Percentiles rank a stretch among this genome's conserved stretches.
Evolutionary conservation across 2,329 filamentous ascomycete genomes (phyloP).

Genomic region (Dothistroma pini): DNA sequence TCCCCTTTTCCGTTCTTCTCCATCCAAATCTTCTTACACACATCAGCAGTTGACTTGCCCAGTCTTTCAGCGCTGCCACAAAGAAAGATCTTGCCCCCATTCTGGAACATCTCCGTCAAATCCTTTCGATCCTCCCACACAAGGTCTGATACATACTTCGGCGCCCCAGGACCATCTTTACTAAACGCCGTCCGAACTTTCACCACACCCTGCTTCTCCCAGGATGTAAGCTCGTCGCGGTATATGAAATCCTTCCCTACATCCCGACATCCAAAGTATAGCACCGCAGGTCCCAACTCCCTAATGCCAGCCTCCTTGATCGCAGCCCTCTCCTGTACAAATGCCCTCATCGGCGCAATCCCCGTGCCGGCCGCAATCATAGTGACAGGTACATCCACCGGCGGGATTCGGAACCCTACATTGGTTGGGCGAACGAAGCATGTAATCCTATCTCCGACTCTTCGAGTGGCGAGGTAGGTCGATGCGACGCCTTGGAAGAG

Average conservation of each 20-base stretch:
- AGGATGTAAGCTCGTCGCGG: slow-evolving; percentile 14
- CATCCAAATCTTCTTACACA: slow-evolving; percentile 42
- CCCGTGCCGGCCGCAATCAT: slow-evolving; percentile 53
- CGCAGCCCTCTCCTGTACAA: slow-evolving; percentile 42
- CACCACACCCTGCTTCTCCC: slow-evolving; percentile 16
- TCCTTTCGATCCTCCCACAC: slow-evolving; percentile 47
- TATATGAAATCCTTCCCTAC: slow-evolving; percentile 34
- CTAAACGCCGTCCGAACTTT: slow-evolving; percentile 13
- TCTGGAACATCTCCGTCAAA: slow-evolving; percentile 43
- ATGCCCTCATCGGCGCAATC: slow-evolving; percentile 47
- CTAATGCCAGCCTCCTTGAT: slow-evolving; percentile 30
- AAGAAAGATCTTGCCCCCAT: slow-evolving; percentile 57
- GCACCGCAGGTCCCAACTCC: slow-evolving; percentile 20
- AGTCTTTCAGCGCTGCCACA: slow-evolving; percentile 51
- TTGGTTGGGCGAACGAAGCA: slow-evolving; percentile 38
- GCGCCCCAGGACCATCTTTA: slow-evolving; percentile 41
- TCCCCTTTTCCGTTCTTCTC: slow-evolving; percentile 36
- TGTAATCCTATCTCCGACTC: slow-evolving; percentile 37
- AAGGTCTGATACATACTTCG: slow-evolving; percentile 51
- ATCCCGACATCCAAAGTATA: slow-evolving; percentile 32
- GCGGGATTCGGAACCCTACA: slow-evolving; percentile 40
- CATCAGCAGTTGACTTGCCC: slow-evolving; percentile 39
- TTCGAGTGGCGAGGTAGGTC: slow-evolving; percentile 38
- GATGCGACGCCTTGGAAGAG: slow-evolving; percentile 40
- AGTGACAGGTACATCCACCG: slow-evolving; percentile 45